Percentiles rank a stretch among this genome's conserved stretches.
Conservation (phyloP, 2,329 filamentous ascomycete species). For the Colletotrichum chlorophyti region DNA sequence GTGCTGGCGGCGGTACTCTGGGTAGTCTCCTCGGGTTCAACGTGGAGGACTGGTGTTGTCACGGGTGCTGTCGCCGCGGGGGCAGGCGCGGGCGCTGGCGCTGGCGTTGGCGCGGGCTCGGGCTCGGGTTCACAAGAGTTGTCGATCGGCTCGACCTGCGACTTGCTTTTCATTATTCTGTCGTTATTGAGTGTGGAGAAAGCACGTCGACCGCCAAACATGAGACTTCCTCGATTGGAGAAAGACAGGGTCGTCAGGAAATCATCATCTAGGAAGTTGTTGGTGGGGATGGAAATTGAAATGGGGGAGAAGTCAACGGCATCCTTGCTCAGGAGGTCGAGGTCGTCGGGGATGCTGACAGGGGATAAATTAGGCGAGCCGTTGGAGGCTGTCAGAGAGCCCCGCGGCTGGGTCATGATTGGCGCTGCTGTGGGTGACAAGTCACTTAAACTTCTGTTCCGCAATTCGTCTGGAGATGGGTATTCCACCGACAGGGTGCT, state of each 20-base stretch:
- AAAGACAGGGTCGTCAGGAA: constrained; percentile 64
- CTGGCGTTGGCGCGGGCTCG: background rate
- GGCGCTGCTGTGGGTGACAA: constrained; percentile 33
- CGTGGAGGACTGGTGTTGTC: constrained; percentile 13
- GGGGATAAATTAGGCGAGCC: constrained; percentile 30
- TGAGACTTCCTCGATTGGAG: constrained; percentile 69
- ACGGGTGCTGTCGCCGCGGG: constrained; percentile 2
- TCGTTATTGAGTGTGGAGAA: constrained; percentile 15
- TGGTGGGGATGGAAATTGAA: constrained; percentile 62
- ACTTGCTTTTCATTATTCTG: constrained; percentile 12
- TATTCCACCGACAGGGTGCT: constrained; percentile 32
- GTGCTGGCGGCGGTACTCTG: constrained; percentile 9
- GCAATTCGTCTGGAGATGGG: constrained; percentile 31
- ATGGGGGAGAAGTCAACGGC: constrained; percentile 54
- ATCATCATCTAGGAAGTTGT: constrained; percentile 63
- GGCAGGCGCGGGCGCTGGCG: background rate
- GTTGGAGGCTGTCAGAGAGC: constrained; percentile 27
- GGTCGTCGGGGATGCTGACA: constrained; percentile 27
- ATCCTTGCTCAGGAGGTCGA: constrained; percentile 33
- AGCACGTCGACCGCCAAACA: constrained; percentile 54
- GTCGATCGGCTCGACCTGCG: constrained; percentile 12
- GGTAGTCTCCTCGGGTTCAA: constrained; percentile 17
- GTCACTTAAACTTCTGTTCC: constrained; percentile 34
- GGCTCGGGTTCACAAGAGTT: background rate
- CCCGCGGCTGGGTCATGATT: constrained; percentile 35